Conservation (phyloP, 352 stramenopile genomes). For the Phytophthora vignae region DNA sequence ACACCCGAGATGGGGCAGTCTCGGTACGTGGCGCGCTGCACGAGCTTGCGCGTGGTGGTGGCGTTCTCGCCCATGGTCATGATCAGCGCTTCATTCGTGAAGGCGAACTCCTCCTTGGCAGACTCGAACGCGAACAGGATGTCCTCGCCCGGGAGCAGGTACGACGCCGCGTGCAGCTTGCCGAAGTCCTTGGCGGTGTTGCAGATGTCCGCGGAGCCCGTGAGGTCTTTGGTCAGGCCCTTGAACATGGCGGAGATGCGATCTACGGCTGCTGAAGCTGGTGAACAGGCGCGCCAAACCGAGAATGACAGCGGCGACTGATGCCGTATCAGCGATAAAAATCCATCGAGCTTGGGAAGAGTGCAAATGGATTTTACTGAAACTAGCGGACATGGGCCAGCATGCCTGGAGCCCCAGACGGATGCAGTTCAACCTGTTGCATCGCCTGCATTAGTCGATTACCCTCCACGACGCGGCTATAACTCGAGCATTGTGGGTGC, state of each 20-base stretch:
- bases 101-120: conserved; percentile 65
- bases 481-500: neutral
- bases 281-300: conserved; percentile 27
- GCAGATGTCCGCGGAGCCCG: conserved; percentile 64
- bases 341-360: conserved; percentile 25
- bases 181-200: conserved; percentile 33
- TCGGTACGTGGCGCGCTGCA: conserved; percentile 52
- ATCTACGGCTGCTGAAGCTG: neutral
- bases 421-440: conserved; percentile 14
- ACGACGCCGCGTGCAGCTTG: conserved; percentile 42
- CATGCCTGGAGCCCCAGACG: conserved; percentile 16
- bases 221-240: conserved; percentile 57
- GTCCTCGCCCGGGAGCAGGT: conserved; percentile 49
- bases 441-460: conserved; percentile 15
- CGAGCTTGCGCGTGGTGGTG: conserved; percentile 55
- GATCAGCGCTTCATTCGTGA: conserved; percentile 70
- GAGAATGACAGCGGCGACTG: conserved; percentile 21
- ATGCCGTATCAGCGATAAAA: conserved; percentile 13
- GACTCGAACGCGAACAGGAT: conserved; percentile 69
- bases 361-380: neutral
- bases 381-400: neutral
- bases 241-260: conserved; percentile 47
- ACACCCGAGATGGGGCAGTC: conserved; percentile 44
- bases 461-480: conserved; percentile 4
- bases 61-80: conserved; percentile 45